Evolutionary conservation across 345 rosid genomes (phyloP).

Genomic region (Barbarea vulgaris): DNA sequence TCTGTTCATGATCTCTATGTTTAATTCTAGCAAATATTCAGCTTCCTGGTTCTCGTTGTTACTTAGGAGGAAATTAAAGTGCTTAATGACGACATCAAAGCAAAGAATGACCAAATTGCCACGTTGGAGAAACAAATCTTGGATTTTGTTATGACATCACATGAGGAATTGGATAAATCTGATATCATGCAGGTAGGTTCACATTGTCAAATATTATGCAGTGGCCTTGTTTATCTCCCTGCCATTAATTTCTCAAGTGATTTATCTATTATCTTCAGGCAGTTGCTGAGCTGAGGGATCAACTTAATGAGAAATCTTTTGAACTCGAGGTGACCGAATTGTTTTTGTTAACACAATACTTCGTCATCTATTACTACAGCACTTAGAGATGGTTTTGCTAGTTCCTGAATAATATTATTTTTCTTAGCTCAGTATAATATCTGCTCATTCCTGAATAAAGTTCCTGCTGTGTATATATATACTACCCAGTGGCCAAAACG

Average conservation of each 20-base stretch:
- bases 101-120: conserved; percentile 76
- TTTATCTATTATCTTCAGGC: conserved; percentile 57
- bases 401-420: background rate
- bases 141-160: conserved; percentile 60
- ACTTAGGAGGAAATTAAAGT: conserved; percentile 71
- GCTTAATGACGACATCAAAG: conserved; percentile 70
- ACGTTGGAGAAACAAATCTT: conserved; percentile 79
- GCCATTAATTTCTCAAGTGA: conserved; percentile 27
- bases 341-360: conserved; percentile 13
- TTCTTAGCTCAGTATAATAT: background rate
- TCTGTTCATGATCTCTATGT: conserved; percentile 15
- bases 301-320: conserved; percentile 88
- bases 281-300: conserved; percentile 71
- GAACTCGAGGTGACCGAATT: conserved; percentile 79
- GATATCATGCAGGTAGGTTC: conserved; percentile 72
- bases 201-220: conserved; percentile 1
- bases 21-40: conserved; percentile 27
- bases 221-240: background rate
- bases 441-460: background rate
- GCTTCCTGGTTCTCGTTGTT: conserved; percentile 32
- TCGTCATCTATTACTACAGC: conserved; percentile 9
- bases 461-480: background rate
- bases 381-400: conserved; percentile 19
- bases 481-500: background rate
- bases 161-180: conserved; percentile 57